phyloP scores from a whole-genome alignment of 78 protist genomes.

The Dictyostelium discoideum region DNA sequence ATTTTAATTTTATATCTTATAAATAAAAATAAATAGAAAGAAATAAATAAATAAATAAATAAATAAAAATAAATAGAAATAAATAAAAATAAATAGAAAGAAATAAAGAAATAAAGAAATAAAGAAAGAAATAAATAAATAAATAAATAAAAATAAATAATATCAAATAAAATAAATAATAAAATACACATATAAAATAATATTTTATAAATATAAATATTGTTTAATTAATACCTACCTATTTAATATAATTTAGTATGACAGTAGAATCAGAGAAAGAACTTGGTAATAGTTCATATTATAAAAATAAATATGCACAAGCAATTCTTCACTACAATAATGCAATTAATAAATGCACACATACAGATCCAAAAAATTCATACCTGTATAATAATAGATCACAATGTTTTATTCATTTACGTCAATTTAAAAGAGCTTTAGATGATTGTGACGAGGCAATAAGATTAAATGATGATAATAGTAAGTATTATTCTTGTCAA shows the following conservation, averaged over 20 bases:
- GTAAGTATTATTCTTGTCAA: neutral
- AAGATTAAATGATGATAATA: conserved; percentile 49
- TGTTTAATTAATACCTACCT: no score
- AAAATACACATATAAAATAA: no score
- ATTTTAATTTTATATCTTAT: no score
- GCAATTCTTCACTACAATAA: conserved; percentile 81
- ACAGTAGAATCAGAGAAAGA: conserved; percentile 76
- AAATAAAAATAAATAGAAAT: no score
- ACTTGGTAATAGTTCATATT: conserved; percentile 55
- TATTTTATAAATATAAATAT: no score
- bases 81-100: neutral
- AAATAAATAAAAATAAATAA: no score
- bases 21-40: no score
- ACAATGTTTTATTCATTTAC: conserved; percentile 74
- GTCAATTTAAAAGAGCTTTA: conserved; percentile 72
- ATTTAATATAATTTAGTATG: neutral
- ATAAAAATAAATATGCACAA: conserved; percentile 68
- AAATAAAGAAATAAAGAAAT: neutral
- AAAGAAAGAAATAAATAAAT: neutral
- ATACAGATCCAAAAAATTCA: conserved; percentile 72
- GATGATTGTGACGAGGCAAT: conserved; percentile 79
- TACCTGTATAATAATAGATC: conserved; percentile 60
- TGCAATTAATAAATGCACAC: conserved; percentile 74
- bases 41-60: no score
- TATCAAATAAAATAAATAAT: no score